Conservation (phyloP, 2,329 filamentous ascomycete species). For the Aspergillus felis region DNA sequence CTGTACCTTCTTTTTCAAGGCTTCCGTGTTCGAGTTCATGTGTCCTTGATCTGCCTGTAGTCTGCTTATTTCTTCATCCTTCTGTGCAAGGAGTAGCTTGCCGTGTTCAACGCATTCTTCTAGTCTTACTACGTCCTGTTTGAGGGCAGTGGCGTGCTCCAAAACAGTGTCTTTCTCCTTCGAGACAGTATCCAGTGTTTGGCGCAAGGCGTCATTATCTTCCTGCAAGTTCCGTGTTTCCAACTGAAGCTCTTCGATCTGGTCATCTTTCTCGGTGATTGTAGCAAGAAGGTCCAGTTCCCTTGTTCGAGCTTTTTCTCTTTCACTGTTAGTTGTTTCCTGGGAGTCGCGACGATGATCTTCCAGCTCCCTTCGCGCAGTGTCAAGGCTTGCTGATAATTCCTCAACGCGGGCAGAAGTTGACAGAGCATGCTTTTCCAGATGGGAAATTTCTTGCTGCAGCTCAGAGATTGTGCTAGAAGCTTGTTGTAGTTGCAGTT, state of each 20-base stretch:
- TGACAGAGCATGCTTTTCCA: slow-evolving; percentile 35
- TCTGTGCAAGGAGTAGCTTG: slow-evolving; percentile 17
- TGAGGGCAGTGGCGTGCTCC: slow-evolving; percentile 19
- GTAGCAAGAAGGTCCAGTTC: slow-evolving; percentile 44
- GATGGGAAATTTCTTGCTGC: slow-evolving; percentile 37
- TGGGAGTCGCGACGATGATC: slow-evolving; percentile 31
- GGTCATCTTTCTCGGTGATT: slow-evolving; percentile 44
- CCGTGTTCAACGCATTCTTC: slow-evolving; percentile 19
- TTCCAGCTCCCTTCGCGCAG: slow-evolving; percentile 35
- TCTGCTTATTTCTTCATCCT: slow-evolving; percentile 22
- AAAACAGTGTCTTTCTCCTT: slow-evolving; percentile 22
- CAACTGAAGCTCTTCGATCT: slow-evolving; percentile 40
- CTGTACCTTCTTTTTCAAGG: slow-evolving; percentile 23
- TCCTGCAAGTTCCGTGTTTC: slow-evolving; percentile 23
- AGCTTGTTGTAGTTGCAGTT: slow-evolving; percentile 34
- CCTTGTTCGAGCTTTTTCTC: slow-evolving; percentile 28
- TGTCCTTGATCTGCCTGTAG: slow-evolving; percentile 19
- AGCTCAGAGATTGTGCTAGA: slow-evolving; percentile 35
- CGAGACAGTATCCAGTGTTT: slow-evolving; percentile 17
- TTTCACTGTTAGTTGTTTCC: slow-evolving; percentile 21
- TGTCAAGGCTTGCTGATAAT: slow-evolving; percentile 30
- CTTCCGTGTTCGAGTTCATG: slow-evolving; percentile 12
- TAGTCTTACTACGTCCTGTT: slow-evolving; percentile 21
- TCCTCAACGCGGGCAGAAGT: slow-evolving; percentile 37
- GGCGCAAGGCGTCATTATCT: slow-evolving; percentile 18